Conservation (phyloP, 345 rosid genomes). For the Citrus unshiu region DNA sequence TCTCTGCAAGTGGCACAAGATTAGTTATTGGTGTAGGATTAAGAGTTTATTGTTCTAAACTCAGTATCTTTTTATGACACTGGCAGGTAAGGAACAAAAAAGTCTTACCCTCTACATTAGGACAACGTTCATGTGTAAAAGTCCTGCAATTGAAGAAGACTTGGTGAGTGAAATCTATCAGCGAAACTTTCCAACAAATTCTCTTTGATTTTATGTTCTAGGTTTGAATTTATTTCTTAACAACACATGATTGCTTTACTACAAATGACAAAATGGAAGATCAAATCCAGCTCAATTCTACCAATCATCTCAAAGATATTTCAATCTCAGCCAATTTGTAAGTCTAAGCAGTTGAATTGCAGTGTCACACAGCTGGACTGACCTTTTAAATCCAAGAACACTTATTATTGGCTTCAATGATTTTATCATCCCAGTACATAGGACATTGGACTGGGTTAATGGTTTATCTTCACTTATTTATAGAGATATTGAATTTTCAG, state of each 20-base stretch:
- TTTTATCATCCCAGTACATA: not conserved
- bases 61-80: not conserved
- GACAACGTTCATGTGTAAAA: not conserved
- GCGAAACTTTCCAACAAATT: not conserved
- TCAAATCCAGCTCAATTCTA: not conserved
- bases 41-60: not conserved
- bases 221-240: not conserved
- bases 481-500: not conserved
- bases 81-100: not conserved
- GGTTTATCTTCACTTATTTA: not conserved
- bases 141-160: not conserved
- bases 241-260: not conserved
- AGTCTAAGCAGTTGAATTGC: not conserved
- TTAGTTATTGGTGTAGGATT: not conserved
- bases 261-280: not conserved
- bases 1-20: not conserved
- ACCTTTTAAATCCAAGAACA: not conserved
- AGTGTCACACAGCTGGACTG: not conserved
- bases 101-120: not conserved
- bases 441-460: not conserved
- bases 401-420: not conserved
- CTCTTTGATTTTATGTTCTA: not conserved
- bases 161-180: not conserved
- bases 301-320: not conserved
- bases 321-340: not conserved